Evolutionary conservation across 305 asterid species (phyloP), one percentile per base, ranked within the genome.

Genomic region (Fraxinus sp.): DNA sequence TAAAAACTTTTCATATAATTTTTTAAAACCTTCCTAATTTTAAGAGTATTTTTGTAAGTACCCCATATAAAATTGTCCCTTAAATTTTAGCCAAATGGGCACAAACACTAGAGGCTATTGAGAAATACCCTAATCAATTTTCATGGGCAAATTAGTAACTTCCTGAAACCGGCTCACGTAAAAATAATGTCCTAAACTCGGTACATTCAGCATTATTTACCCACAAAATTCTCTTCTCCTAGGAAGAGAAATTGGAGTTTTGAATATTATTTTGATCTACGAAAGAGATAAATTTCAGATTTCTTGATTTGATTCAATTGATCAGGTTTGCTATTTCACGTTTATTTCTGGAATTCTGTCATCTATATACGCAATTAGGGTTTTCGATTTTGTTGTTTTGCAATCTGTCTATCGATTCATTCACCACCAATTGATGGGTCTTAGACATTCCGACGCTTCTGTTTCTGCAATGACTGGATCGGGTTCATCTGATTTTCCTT

Each of bases 371-470:
- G 71, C 28, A 8, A 7, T 59, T 62, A 62, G 71, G 30, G 71
- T 37, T 62, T 62, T 18, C 28, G 71, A 62, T 62, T 62, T 62
- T 62, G 13, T 62, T 18, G 32, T 62, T 62, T 20, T 62, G 32
- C 71, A 62, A 62, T 62, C 71, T 62, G 3, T 62, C 14, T 20
- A 62, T 62, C 28, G 71, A 22, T 62, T 62, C 71, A 20, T 62
- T 16, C 32, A 2, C 13, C 71, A 22, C 13, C 33, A 2, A 2
- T 73, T 71, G 76, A 78, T 83, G 83, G 83, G 64, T 66, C 20
- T 73, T 74, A 84, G 36, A 74, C 66, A 75, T 14, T 37, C 85
- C 71, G 73, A 79, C 62, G 77, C 18, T 43, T 7, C 32, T 43
- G 57, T 43, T 32, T 77, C 11, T 13, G 22, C 11, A 3, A 76